phyloP scores from a whole-genome alignment of 305 asterid genomes.

The Fraxinus velutina region DNA sequence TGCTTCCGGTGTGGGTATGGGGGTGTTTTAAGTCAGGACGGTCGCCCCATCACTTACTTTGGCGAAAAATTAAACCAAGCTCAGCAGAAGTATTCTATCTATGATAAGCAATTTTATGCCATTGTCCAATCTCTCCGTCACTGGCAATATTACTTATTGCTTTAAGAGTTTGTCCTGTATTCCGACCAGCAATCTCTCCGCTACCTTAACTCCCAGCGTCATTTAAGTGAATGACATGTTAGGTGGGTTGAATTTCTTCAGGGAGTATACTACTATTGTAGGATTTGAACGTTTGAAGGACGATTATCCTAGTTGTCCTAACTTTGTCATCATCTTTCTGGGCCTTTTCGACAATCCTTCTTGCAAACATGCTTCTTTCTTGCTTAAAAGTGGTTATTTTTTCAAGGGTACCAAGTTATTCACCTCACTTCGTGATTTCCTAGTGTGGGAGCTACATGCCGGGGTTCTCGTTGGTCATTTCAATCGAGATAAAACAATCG shows the following conservation, averaged over 20 bases:
- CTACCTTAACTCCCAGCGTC: background rate
- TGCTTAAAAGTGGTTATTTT: background rate
- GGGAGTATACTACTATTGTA: background rate
- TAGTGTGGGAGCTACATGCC: background rate
- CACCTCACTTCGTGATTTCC: background rate
- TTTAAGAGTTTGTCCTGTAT: background rate
- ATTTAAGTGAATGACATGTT: background rate
- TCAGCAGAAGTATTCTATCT: background rate
- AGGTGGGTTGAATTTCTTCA: background rate
- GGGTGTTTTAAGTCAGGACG: background rate
- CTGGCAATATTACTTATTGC: background rate
- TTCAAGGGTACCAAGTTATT: background rate
- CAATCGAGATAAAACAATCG: background rate
- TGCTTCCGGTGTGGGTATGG: background rate
- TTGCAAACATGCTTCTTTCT: background rate
- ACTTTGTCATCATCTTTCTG: background rate
- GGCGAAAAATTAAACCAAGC: background rate
- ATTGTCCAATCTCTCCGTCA: background rate
- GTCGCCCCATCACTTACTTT: background rate
- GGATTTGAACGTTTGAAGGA: background rate
- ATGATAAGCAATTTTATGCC: background rate
- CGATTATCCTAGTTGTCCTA: background rate
- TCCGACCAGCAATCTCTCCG: background rate
- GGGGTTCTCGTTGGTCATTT: background rate
- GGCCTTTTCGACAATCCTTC: background rate